Conservation (phyloP, 345 rosid species). For the Acer yangbiense region DNA sequence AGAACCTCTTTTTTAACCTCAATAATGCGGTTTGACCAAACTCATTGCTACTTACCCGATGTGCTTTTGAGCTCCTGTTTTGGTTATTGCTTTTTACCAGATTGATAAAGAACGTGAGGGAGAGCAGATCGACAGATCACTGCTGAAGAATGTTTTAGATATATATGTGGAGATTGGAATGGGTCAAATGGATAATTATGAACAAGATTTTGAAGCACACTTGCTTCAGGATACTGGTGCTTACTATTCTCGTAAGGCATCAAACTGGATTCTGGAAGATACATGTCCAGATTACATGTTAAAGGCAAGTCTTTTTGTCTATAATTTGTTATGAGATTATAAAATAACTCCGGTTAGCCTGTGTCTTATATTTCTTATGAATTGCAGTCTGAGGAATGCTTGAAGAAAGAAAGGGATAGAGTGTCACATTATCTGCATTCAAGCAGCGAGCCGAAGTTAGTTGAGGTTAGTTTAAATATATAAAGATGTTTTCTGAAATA, state of each 20-base stretch:
- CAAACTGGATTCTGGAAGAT: slow-evolving; percentile 78
- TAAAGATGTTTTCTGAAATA: not conserved
- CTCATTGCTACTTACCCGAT: slow-evolving; percentile 6
- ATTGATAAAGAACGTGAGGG: slow-evolving; percentile 91
- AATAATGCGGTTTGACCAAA: slow-evolving; percentile 15
- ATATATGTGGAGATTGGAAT: slow-evolving; percentile 90
- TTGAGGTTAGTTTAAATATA: slow-evolving; percentile 66
- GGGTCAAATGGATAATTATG: slow-evolving; percentile 66
- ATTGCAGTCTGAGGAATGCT: slow-evolving; percentile 88
- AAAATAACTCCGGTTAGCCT: not conserved
- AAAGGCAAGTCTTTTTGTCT: slow-evolving; percentile 46
- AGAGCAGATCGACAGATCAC: slow-evolving; percentile 77
- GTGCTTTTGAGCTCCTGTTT: not conserved
- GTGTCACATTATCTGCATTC: slow-evolving; percentile 85
- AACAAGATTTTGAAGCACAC: slow-evolving; percentile 72
- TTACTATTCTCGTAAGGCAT: slow-evolving; percentile 87
- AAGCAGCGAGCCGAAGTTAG: slow-evolving; percentile 86
- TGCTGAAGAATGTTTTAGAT: slow-evolving; percentile 75
- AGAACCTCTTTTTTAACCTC: not conserved
- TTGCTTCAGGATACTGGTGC: slow-evolving; percentile 71
- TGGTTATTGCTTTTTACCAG: slow-evolving; percentile 34
- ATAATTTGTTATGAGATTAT: not conserved
- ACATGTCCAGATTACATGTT: slow-evolving; percentile 86
- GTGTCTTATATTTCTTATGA: not conserved
- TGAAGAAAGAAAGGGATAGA: slow-evolving; percentile 89